A percentile compares a stretch with the other conserved stretches of the same genome.
These are phyloP conservation scores for Gaertneriomyces sp. DNA, from an alignment of 192 early-diverging fungal genomes.

Conservation along the genomic window DNA sequence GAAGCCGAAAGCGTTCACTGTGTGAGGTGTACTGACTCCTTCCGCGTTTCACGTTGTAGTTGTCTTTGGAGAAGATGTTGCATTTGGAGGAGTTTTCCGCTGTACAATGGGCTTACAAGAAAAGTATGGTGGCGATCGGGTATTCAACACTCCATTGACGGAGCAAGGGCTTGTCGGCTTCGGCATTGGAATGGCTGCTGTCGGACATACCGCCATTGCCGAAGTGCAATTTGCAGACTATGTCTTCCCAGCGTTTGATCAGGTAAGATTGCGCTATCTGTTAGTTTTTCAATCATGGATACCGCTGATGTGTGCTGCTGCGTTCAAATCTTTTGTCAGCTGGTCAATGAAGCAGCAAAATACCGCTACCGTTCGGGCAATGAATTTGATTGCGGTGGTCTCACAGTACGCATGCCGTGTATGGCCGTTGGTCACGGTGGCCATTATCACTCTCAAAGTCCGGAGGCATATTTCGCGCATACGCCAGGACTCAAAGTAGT, in stretches of 20 bases:
- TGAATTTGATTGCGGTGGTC: slow-evolving; percentile 81
- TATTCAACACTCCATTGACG: slow-evolving; percentile 94
- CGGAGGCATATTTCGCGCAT: slow-evolving; percentile 94
- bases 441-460: slow-evolving; percentile 92
- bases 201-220: slow-evolving; percentile 93
- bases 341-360: slow-evolving; percentile 97
- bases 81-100: slow-evolving; percentile 96
- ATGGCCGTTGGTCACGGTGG: slow-evolving; percentile 95
- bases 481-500: slow-evolving; percentile 91
- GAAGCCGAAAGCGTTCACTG: neutral
- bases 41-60: slow-evolving; percentile 39
- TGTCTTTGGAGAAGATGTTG: slow-evolving; percentile 96
- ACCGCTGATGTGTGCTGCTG: neutral
- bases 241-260: slow-evolving; percentile 97
- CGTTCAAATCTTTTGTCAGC: slow-evolving; percentile 27
- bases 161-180: slow-evolving; percentile 97
- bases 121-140: slow-evolving; percentile 86
- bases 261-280: slow-evolving; percentile 44
- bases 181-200: slow-evolving; percentile 89
- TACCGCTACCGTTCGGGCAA: slow-evolving; percentile 94
- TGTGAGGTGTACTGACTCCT: neutral
- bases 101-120: slow-evolving; percentile 87
- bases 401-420: slow-evolving; percentile 87
- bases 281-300: neutral
- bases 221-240: slow-evolving; percentile 99